Conservation (phyloP, 768 basidiomycete genomes). For the Rhizopogon sp. region DNA sequence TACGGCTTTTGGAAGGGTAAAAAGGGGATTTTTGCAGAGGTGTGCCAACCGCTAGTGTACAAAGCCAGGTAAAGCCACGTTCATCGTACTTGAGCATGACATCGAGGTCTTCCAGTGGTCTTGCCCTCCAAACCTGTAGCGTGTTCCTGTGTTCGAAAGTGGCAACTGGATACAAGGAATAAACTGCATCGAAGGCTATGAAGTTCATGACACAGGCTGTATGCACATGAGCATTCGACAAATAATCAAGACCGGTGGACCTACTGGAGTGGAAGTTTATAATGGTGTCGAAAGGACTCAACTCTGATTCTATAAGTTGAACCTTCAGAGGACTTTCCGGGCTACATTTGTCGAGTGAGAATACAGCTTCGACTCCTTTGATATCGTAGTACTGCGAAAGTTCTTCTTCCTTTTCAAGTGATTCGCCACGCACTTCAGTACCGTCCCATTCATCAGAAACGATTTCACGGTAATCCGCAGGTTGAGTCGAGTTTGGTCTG, state of each 20-base stretch:
- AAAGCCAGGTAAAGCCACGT: conserved; percentile 28
- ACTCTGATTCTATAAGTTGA: conserved; percentile 33
- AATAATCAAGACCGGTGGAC: conserved; percentile 5
- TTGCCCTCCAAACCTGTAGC: conserved; percentile 14
- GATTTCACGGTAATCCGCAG: conserved; percentile 7
- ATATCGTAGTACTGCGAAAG: background rate
- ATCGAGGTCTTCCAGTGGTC: background rate
- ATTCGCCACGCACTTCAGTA: background rate
- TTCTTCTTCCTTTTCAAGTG: conserved; percentile 12
- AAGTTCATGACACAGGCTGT: conserved; percentile 40
- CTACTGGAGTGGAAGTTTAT: conserved; percentile 40
- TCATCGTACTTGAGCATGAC: conserved; percentile 25
- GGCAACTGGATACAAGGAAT: conserved; percentile 32
- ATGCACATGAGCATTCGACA: background rate
- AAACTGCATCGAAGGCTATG: conserved; percentile 33
- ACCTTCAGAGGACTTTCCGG: conserved; percentile 20
- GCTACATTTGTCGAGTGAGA: conserved; percentile 15
- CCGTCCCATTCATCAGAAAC: conserved; percentile 7
- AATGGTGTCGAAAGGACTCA: conserved; percentile 31
- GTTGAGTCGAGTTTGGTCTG: conserved; percentile 14
- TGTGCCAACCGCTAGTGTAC: conserved; percentile 4
- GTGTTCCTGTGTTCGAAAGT: conserved; percentile 30
- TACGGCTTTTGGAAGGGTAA: conserved; percentile 16
- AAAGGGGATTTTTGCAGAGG: conserved; percentile 1
- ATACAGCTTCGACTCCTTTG: conserved; percentile 6